A percentile compares a stretch with the other conserved stretches of the same genome.
These are phyloP conservation scores for Periconia sp. DNA, from an alignment of 2,329 filamentous ascomycete species.

Conservation along the genomic window DNA sequence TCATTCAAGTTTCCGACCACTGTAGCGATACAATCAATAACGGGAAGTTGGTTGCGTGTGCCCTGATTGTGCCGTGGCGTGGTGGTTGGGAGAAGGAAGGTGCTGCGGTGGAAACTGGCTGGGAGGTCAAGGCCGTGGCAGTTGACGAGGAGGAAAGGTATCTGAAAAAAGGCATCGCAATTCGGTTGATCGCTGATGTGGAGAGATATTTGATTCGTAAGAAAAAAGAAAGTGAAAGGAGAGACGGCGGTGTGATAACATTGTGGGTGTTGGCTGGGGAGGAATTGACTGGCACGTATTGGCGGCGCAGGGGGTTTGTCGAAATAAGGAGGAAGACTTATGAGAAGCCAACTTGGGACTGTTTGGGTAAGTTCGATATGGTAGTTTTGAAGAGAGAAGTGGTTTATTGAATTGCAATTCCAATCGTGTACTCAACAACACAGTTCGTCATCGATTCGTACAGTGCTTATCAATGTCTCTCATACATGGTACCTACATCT, in stretches of 20 bases:
- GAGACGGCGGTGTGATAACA: conserved; percentile 3
- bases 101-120: conserved; percentile 19
- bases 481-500: no score
- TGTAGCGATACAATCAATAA: background rate
- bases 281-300: conserved; percentile 27
- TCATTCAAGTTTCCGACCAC: background rate
- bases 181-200: conserved; percentile 11
- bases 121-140: conserved; percentile 30
- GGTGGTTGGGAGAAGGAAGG: conserved; percentile 23
- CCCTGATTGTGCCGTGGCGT: conserved; percentile 24
- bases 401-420: background rate
- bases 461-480: no score
- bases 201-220: conserved; percentile 12
- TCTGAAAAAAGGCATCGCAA: conserved; percentile 20
- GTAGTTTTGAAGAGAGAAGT: conserved; percentile 22
- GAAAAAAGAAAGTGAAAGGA: background rate
- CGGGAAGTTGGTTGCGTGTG: conserved; percentile 23
- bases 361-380: conserved; percentile 24
- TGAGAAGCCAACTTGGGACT: conserved; percentile 17
- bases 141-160: conserved; percentile 21
- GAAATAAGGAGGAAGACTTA: conserved; percentile 15
- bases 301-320: conserved; percentile 25
- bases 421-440: background rate
- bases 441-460: background rate
- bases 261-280: conserved; percentile 29